These are phyloP conservation scores for Fibroporia radiculosa DNA, from an alignment of 768 basidiomycete genomes.

Conservation along the genomic window DNA sequence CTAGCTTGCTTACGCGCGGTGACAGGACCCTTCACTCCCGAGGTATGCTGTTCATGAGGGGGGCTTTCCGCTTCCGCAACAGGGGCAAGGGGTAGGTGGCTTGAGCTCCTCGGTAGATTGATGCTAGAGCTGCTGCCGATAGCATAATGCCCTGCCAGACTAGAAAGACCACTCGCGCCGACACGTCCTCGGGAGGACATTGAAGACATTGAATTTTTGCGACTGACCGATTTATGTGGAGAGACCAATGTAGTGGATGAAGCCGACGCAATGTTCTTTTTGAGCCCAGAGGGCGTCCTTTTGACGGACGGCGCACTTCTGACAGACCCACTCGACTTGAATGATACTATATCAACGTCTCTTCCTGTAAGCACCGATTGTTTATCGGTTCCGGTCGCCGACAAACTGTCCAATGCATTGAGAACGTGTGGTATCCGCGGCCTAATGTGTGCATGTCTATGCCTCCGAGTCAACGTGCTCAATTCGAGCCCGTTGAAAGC, in stretches of 20 bases:
- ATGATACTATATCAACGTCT: slow-evolving; percentile 20
- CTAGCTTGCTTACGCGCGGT: slow-evolving; percentile 6
- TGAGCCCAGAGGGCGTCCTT: slow-evolving; percentile 15
- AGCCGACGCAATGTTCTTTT: slow-evolving; percentile 7
- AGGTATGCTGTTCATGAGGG: slow-evolving; percentile 17
- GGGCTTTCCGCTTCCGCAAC: slow-evolving; percentile 40
- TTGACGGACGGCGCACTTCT: slow-evolving; percentile 17
- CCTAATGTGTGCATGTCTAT: slow-evolving; percentile 28
- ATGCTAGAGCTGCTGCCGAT: slow-evolving; percentile 33
- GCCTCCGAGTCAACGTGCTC: slow-evolving; percentile 48
- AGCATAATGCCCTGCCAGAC: slow-evolving; percentile 22
- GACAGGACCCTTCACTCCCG: slow-evolving; percentile 17
- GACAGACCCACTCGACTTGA: slow-evolving; percentile 18
- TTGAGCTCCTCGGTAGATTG: slow-evolving; percentile 45
- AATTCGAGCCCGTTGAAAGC: slow-evolving; percentile 77
- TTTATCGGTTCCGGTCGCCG: not conserved
- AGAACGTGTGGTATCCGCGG: slow-evolving; percentile 15
- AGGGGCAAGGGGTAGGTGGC: slow-evolving; percentile 42
- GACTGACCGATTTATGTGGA: slow-evolving; percentile 15
- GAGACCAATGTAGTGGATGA: slow-evolving; percentile 8
- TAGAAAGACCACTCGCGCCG: slow-evolving; percentile 24
- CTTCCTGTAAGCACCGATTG: slow-evolving; percentile 12
- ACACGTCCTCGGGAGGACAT: slow-evolving; percentile 22
- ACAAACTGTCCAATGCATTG: slow-evolving; percentile 6
- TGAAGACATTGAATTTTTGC: slow-evolving; percentile 59